Evolutionary conservation across 2,329 filamentous ascomycete genomes (phyloP), one percentile per base, ranked within the genome.

Genomic region (Cladophialophora immunda): DNA sequence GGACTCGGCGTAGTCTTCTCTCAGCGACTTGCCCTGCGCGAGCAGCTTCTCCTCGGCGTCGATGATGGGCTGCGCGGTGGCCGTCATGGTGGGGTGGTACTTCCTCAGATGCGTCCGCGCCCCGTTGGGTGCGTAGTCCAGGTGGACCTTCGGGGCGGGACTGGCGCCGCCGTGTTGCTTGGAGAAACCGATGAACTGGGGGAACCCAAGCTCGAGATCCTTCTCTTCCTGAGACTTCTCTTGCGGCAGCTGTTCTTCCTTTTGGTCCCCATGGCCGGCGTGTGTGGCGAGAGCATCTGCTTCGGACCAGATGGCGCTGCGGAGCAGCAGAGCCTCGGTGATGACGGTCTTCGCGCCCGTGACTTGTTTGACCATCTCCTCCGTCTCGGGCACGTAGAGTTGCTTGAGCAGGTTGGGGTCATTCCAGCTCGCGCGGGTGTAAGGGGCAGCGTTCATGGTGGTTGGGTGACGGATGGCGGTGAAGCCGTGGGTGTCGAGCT

Each of bases 11-110:
- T 72, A 72, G 15, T 64, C 47, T 13, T 66, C 64, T 5, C 60
- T 61, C 13, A 71, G 65, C 9, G 68, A 68, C 36, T 71, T 67
- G 19, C 68, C 68, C 50, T 67, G 53, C 17, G 67, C 56, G 13
- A 69, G 89, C 27, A 72, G 63, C 17, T 65, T 58, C 57, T 83
- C 58, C 65, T 76, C 74, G 27, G 71, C 73, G 8, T 54, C 41
- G 57, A 76, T 74, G 64, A 76, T 69, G 6, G 68, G 61, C 15
- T 62, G 64, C 0, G 73, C 67, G 11, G 58, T 65, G 4, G 63
- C 65, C 3, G 71, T 66, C 47, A 72, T 67, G 19, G 58, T 68
- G 1, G 68, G 68, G 62, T 75, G 73, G 64, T 73, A 75, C 22
- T 73, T 71, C 19, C 74, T 67, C 27, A 76, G 52, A 65, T 75